Conservation (phyloP, 192 early-diverging fungal species). For the Backusella macrospora region DNA sequence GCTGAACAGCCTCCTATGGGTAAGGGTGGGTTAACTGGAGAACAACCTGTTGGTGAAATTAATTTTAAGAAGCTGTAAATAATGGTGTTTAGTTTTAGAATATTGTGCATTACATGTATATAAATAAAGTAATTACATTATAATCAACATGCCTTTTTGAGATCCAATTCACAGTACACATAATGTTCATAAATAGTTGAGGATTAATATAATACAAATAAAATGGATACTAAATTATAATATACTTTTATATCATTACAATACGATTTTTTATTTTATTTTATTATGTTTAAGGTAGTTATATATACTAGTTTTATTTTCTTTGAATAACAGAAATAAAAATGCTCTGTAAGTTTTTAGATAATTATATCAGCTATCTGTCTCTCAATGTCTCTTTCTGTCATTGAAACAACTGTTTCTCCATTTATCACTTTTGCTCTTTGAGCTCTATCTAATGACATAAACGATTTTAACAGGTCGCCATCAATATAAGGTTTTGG, state of each 20-base stretch:
- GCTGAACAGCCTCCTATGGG: constrained; percentile 28
- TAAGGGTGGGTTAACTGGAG: constrained; percentile 31
- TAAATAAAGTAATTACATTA: neutral
- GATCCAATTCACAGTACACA: neutral
- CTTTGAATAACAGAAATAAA: too few species aligned
- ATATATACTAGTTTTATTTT: neutral
- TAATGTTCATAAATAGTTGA: too few species aligned
- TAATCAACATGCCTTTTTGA: neutral
- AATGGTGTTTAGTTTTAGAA: neutral
- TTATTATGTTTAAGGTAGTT: neutral
- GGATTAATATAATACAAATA: too few species aligned
- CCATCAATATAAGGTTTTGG: constrained; percentile 81
- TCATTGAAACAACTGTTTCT: neutral
- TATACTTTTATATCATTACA: too few species aligned
- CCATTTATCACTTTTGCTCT: neutral
- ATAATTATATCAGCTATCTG: neutral
- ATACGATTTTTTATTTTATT: too few species aligned
- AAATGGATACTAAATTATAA: too few species aligned
- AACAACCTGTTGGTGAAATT: constrained; percentile 37
- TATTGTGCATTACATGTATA: neutral
- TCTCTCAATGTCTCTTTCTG: constrained; percentile 1
- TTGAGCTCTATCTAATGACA: constrained; percentile 23
- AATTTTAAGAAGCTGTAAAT: constrained; percentile 31
- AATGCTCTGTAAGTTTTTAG: neutral
- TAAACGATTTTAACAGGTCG: constrained; percentile 85